phyloP scores from a whole-genome alignment of 371 early-diverging fungal species.

The Circinella minor region DNA sequence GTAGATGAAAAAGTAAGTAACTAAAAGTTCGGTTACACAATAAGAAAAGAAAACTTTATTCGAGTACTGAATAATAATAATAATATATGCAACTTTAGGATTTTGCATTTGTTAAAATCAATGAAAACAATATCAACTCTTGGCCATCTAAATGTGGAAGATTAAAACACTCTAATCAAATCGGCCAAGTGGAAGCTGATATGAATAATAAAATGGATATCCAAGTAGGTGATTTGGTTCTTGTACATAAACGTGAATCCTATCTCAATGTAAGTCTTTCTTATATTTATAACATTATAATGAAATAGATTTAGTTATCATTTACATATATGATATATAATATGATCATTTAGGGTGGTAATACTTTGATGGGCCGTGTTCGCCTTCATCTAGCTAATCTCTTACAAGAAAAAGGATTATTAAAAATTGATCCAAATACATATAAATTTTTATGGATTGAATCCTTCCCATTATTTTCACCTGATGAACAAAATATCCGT shows the following conservation, averaged over 20 bases:
- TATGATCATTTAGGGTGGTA: slow-evolving; percentile 58
- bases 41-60: too few relatives aligned
- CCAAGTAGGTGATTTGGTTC: slow-evolving; percentile 62
- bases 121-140: slow-evolving; percentile 54
- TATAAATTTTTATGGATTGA: slow-evolving; percentile 88
- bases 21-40: neutral
- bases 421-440: slow-evolving; percentile 48
- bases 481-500: slow-evolving; percentile 53
- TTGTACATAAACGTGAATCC: slow-evolving; percentile 60
- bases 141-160: slow-evolving; percentile 58
- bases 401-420: slow-evolving; percentile 62
- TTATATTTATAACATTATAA: neutral
- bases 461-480: slow-evolving; percentile 88
- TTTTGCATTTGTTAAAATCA: slow-evolving; percentile 60
- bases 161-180: slow-evolving; percentile 35
- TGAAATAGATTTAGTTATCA: too few relatives aligned
- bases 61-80: neutral
- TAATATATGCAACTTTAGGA: slow-evolving; percentile 15
- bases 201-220: slow-evolving; percentile 44
- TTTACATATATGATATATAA: too few relatives aligned
- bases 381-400: slow-evolving; percentile 63
- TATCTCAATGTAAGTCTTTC: slow-evolving; percentile 56
- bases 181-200: slow-evolving; percentile 15
- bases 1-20: slow-evolving; percentile 30
- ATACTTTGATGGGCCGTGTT: slow-evolving; percentile 78